Evolutionary conservation across 2,329 filamentous ascomycete genomes (phyloP).

Genomic region (Sodiomyces alkalinus): DNA sequence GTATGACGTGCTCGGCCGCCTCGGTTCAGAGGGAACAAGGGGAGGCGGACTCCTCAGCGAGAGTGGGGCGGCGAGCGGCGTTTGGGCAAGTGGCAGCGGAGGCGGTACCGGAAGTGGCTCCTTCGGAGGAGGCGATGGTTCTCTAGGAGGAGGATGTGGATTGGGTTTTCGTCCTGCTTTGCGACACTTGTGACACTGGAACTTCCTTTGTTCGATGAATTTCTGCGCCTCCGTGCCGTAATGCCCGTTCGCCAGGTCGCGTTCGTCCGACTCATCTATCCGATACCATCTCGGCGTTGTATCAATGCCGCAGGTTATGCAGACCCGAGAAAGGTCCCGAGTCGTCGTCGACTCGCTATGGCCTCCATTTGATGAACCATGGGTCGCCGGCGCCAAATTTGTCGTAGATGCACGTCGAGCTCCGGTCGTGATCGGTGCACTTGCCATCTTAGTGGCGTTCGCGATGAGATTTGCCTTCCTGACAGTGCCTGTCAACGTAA

Average conservation of each 20-base stretch:
- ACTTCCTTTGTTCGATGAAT: constrained; percentile 43
- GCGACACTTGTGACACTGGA: constrained; percentile 64
- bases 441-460: constrained; percentile 44
- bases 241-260: constrained; percentile 34
- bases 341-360: too few relatives aligned
- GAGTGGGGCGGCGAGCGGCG: constrained; percentile 4
- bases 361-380: constrained; percentile 1
- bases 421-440: constrained; percentile 20
- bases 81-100: constrained; percentile 11
- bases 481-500: constrained; percentile 78
- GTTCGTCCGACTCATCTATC: constrained; percentile 36
- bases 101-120: constrained; percentile 10
- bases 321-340: too few relatives aligned
- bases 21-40: constrained; percentile 6
- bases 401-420: constrained; percentile 43
- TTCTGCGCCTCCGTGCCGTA: constrained; percentile 37
- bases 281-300: constrained; percentile 63
- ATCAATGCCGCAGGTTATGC: constrained; percentile 51
- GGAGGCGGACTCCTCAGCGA: constrained; percentile 7
- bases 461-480: constrained; percentile 75
- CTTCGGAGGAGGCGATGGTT: constrained; percentile 3
- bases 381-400: constrained; percentile 13
- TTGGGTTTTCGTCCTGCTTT: constrained; percentile 33
- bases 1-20: constrained; percentile 3
- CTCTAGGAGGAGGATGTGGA: constrained; percentile 12